Conservation (phyloP, 129 eudicot species). For the Deinandra increscens region DNA sequence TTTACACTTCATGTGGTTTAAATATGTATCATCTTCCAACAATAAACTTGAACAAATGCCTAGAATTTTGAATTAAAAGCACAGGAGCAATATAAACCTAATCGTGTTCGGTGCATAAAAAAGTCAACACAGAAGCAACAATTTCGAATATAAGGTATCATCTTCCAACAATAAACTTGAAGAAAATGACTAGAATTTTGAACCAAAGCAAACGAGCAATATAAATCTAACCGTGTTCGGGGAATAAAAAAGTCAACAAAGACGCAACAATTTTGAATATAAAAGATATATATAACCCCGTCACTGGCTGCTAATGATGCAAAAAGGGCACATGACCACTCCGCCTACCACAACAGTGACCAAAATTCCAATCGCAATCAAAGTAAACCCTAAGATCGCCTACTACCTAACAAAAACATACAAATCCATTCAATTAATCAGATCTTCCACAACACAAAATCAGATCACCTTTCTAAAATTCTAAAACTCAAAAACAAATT, state of each 20-base stretch:
- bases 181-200: not conserved
- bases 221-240: not conserved
- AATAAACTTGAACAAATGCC: not conserved
- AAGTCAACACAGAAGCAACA: not conserved
- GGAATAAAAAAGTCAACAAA: not conserved
- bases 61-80: not conserved
- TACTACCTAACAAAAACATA: slow-evolving; percentile 14
- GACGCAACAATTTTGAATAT: not conserved
- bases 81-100: not conserved
- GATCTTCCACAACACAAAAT: slow-evolving; percentile 24
- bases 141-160: not conserved
- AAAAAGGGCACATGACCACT: slow-evolving; percentile 19
- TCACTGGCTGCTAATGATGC: slow-evolving; percentile 21
- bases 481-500: not conserved
- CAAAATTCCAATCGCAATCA: not conserved
- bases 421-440: slow-evolving; percentile 9
- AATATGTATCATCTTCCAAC: not conserved
- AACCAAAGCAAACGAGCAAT: not conserved
- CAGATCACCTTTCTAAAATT: slow-evolving; percentile 1
- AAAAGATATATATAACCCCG: not conserved
- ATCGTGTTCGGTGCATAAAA: not conserved
- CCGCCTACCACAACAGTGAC: slow-evolving; percentile 36
- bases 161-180: slow-evolving; percentile 2
- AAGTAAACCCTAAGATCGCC: slow-evolving; percentile 24
- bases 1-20: not conserved